phyloP scores from a whole-genome alignment of 257 asterid genomes.

The Solanum pinnatisectum region DNA sequence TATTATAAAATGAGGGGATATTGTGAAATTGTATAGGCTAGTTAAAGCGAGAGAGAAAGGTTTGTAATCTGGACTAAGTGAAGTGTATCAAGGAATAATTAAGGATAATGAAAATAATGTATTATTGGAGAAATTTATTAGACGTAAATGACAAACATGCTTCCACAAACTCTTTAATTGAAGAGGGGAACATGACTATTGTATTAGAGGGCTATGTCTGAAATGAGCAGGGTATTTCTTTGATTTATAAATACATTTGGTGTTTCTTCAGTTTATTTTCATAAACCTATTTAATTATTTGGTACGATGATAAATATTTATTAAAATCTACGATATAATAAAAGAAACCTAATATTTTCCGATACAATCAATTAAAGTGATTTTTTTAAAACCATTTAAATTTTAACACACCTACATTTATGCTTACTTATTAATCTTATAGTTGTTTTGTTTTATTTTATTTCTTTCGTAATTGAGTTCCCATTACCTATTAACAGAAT shows the following conservation, averaged over 20 bases:
- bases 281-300: no score
- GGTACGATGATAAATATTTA: no score
- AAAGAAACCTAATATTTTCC: no score
- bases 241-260: no score
- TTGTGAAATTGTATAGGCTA: no score
- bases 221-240: not conserved
- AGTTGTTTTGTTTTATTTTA: not conserved
- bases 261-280: no score
- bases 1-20: no score
- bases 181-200: not conserved
- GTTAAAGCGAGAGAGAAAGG: not conserved
- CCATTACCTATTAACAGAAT: not conserved
- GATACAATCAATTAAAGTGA: no score
- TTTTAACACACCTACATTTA: not conserved
- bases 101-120: no score
- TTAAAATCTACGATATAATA: no score
- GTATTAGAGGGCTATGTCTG: not conserved
- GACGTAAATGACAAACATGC: not conserved
- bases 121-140: not conserved
- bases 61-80: no score
- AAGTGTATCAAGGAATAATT: no score
- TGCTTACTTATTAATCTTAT: not conserved
- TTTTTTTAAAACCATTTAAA: not conserved
- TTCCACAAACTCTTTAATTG: not conserved
- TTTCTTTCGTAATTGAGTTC: not conserved